Evolutionary conservation across 164 flowering plant genomes (phyloP).

Genomic region (Pachysandra terminalis): DNA sequence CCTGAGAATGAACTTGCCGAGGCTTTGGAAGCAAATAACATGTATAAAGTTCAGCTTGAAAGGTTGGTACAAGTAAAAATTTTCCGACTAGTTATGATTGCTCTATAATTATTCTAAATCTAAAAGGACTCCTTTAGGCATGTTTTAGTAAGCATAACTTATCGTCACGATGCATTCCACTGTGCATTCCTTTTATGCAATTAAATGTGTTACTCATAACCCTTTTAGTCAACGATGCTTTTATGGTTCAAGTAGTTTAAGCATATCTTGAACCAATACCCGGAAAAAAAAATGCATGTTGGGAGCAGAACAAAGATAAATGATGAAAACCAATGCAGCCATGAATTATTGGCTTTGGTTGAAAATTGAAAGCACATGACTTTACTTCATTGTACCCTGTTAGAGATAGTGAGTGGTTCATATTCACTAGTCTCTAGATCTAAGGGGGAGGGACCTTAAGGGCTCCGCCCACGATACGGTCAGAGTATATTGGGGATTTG

Average conservation of each 20-base stretch:
- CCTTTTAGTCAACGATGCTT: not conserved
- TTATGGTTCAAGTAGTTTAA: not conserved
- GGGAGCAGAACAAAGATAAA: too few relatives aligned
- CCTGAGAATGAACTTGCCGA: slow-evolving; percentile 67
- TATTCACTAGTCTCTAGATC: too few relatives aligned
- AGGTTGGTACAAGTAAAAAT: slow-evolving; percentile 30
- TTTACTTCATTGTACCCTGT: too few relatives aligned
- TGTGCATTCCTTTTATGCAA: not conserved
- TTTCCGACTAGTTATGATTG: not conserved
- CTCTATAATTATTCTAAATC: not conserved
- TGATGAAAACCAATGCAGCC: too few relatives aligned
- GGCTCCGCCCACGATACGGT: too few relatives aligned
- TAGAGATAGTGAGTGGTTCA: too few relatives aligned
- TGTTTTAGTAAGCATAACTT: not conserved
- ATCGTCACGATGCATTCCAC: not conserved
- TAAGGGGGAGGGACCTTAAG: too few relatives aligned
- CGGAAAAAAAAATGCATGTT: too few relatives aligned
- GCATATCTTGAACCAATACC: too few relatives aligned
- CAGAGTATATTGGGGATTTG: too few relatives aligned
- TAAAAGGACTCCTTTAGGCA: not conserved
- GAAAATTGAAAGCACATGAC: too few relatives aligned
- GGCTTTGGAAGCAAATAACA: slow-evolving; percentile 52
- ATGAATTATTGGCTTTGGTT: too few relatives aligned
- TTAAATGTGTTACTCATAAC: not conserved
- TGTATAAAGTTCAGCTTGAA: slow-evolving; percentile 43